Conservation (phyloP, 495 filamentous ascomycete genomes). For the Xylaria telfairii region DNA sequence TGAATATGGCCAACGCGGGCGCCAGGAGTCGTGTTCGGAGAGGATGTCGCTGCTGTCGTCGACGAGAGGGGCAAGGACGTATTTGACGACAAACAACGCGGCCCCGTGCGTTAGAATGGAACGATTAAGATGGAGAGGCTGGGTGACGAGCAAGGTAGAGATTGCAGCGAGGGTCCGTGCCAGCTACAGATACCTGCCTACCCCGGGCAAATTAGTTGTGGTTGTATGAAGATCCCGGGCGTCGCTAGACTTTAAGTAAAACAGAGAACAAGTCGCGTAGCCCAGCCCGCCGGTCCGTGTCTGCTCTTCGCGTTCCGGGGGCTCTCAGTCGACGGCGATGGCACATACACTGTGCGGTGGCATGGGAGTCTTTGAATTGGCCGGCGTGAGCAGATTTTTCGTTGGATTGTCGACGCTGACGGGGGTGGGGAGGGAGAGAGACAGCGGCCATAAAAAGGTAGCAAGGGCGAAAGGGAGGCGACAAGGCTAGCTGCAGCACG, state of each 20-base stretch:
- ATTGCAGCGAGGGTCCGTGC: neutral
- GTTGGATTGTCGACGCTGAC: neutral
- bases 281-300: neutral
- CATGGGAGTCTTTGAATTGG: neutral
- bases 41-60: conserved; percentile 3
- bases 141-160: conserved; percentile 1
- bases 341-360: neutral
- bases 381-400: neutral
- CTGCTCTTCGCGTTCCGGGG: neutral
- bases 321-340: neutral
- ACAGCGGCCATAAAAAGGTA: neutral
- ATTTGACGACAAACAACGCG: neutral
- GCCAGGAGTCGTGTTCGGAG: neutral
- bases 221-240: too few species aligned
- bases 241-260: neutral
- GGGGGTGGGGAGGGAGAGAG: neutral
- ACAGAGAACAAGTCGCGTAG: neutral
- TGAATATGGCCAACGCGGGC: conserved; percentile 1
- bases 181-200: neutral
- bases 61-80: neutral
- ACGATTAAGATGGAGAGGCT: neutral
- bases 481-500: neutral
- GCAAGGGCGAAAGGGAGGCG: conserved; percentile 4
- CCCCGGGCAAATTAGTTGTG: neutral
- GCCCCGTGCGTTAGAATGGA: conserved; percentile 9